phyloP scores from a whole-genome alignment of 345 rosid species.

The Heritiera fomes region DNA sequence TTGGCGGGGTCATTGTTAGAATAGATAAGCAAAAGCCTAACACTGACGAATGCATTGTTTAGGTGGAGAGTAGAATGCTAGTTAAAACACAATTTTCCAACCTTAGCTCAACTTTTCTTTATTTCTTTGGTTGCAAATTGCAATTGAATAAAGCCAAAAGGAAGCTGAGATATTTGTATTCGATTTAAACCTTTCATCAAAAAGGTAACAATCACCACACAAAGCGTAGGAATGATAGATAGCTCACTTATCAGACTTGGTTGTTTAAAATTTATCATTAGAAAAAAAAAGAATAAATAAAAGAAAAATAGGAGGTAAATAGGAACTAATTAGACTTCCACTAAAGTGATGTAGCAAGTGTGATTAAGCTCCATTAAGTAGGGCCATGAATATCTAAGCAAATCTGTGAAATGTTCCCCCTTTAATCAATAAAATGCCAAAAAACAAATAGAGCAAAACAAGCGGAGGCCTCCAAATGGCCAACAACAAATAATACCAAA shows the following conservation, averaged over 20 bases:
- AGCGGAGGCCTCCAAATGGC: constrained; percentile 19
- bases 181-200: not conserved
- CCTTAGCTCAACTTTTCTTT: not conserved
- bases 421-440: constrained; percentile 26
- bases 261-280: no score
- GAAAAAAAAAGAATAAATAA: not conserved
- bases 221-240: not conserved
- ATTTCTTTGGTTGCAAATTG: not conserved
- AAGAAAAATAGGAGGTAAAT: not conserved
- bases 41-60: not conserved
- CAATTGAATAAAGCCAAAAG: not conserved
- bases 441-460: constrained; percentile 27
- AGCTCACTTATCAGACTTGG: no score
- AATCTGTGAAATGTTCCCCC: constrained; percentile 25
- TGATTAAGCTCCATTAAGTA: constrained; percentile 20
- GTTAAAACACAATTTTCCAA: not conserved
- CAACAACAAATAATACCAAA: not conserved
- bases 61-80: not conserved
- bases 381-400: constrained; percentile 28
- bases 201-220: not conserved
- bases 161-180: not conserved
- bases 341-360: not conserved
- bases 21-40: not conserved
- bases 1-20: not conserved
- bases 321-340: not conserved